phyloP scores from a whole-genome alignment of 345 rosid species.

The Rhodomyrtus tomentosa region DNA sequence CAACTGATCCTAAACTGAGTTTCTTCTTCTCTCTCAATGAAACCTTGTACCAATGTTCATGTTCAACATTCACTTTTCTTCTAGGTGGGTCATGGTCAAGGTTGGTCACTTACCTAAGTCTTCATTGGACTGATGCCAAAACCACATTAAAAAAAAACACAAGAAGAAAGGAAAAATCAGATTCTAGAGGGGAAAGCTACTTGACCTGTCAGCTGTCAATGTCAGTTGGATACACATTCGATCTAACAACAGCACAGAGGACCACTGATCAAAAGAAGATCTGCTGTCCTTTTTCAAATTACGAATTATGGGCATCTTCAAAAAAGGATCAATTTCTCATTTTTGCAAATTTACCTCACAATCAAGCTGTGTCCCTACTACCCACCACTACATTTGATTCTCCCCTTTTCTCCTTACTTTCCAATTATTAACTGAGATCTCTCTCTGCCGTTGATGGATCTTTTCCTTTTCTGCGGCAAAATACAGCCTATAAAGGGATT shows the following conservation, averaged over 20 bases:
- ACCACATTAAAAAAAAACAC: background rate
- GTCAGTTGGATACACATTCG: background rate
- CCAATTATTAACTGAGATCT: background rate
- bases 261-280: background rate
- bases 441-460: background rate
- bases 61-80: background rate
- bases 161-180: background rate
- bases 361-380: background rate
- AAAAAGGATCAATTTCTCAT: background rate
- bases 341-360: background rate
- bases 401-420: background rate
- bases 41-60: background rate
- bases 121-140: background rate
- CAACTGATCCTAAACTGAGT: background rate
- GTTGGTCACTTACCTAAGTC: background rate
- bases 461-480: background rate
- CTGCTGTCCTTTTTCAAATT: background rate
- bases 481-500: background rate
- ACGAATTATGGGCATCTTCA: background rate
- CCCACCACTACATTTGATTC: background rate
- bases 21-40: background rate
- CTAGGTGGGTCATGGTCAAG: background rate
- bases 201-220: background rate
- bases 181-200: background rate
- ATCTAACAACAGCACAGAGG: background rate